Percentiles rank a stretch among this genome's conserved stretches.
Evolutionary conservation across 2,329 filamentous ascomycete genomes (phyloP).

Genomic region (Falciphora oryzae): DNA sequence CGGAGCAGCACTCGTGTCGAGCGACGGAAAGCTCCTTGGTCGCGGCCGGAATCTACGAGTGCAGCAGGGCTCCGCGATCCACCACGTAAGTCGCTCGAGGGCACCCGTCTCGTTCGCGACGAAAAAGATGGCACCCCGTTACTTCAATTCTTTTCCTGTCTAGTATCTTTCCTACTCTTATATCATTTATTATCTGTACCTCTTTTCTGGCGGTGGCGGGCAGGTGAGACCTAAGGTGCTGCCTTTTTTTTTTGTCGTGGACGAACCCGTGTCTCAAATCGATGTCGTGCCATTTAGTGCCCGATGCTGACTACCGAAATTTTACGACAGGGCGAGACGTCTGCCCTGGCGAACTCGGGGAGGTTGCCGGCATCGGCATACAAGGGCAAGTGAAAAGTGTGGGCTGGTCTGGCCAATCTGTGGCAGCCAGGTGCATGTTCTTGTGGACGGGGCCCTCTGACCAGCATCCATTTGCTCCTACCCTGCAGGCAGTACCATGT

Average conservation of each 20-base stretch:
- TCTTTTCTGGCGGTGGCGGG: too few species aligned
- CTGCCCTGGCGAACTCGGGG: constrained; percentile 68
- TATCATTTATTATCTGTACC: too few species aligned
- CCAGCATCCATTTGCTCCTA: neutral
- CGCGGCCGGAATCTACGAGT: constrained; percentile 71
- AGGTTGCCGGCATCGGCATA: constrained; percentile 65
- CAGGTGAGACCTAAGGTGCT: too few species aligned
- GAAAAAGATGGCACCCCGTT: too few species aligned
- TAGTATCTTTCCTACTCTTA: too few species aligned
- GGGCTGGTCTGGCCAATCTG: too few species aligned
- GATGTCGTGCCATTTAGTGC: too few species aligned
- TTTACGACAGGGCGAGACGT: constrained; percentile 52
- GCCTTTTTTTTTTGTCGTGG: too few species aligned
- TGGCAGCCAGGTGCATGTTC: too few species aligned
- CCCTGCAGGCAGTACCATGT: constrained; percentile 66
- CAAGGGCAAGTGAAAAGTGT: constrained; percentile 24
- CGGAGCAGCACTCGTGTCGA: constrained; percentile 55
- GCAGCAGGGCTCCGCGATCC: constrained; percentile 63
- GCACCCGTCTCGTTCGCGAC: too few species aligned
- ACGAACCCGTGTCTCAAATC: too few species aligned
- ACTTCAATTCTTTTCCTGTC: too few species aligned
- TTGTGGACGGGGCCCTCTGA: neutral
- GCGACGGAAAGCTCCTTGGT: constrained; percentile 64
- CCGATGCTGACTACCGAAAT: neutral
- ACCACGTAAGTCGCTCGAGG: constrained; percentile 51